A percentile compares a stretch with the other conserved stretches of the same genome.
phyloP scores from a whole-genome alignment of 345 rosid genomes.

The Heritiera fomes region DNA sequence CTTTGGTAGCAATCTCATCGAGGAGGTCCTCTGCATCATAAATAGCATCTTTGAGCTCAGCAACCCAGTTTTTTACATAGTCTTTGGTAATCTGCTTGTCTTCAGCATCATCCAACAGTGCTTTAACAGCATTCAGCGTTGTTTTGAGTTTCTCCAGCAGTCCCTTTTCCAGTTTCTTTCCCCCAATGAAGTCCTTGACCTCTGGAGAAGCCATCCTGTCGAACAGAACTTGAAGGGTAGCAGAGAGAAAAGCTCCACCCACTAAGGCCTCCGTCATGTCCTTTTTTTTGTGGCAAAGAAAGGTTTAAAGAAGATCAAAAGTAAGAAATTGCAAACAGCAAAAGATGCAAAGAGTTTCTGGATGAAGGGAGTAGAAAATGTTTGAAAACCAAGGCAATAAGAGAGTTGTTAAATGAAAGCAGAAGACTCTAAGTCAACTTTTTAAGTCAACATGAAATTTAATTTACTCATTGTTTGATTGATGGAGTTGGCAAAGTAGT shows the following conservation, averaged over 20 bases:
- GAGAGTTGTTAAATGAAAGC: too few relatives aligned
- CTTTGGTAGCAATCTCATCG: too few relatives aligned
- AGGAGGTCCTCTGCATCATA: conserved; percentile 13
- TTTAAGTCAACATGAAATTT: too few relatives aligned
- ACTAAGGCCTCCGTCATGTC: not conserved
- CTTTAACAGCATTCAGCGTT: conserved; percentile 7
- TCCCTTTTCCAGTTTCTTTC: not conserved
- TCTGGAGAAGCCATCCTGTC: conserved; percentile 15
- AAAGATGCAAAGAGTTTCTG: too few relatives aligned
- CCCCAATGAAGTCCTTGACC: conserved; percentile 1
- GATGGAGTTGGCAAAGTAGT: too few relatives aligned
- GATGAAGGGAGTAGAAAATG: too few relatives aligned
- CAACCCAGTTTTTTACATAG: conserved; percentile 15
- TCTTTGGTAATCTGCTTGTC: conserved; percentile 20
- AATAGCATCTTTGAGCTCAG: conserved; percentile 24
- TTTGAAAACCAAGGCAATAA: too few relatives aligned
- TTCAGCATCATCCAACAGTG: conserved; percentile 22
- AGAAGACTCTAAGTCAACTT: too few relatives aligned
- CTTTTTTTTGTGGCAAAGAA: too few relatives aligned
- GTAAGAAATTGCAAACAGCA: too few relatives aligned
- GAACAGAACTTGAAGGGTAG: conserved; percentile 20
- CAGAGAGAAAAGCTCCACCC: conserved; percentile 18
- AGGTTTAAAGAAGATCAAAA: too few relatives aligned
- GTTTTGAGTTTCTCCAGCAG: conserved; percentile 14
- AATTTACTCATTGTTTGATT: too few relatives aligned